These are phyloP conservation scores for Holtermanniella nyarrowii DNA, from an alignment of 768 basidiomycete species.

Conservation along the genomic window DNA sequence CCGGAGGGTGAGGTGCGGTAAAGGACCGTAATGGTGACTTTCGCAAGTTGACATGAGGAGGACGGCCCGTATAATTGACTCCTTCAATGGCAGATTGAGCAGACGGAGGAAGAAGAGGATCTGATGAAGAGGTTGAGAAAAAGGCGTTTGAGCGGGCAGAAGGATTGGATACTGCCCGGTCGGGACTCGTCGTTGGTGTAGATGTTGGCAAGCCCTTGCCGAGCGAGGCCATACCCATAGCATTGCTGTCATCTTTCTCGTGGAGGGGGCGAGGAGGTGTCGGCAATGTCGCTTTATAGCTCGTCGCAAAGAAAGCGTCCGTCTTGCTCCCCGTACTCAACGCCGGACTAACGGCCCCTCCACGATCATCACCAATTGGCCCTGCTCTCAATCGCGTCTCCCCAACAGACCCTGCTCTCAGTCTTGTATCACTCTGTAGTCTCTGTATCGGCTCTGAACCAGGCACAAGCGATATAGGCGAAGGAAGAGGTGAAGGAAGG, in stretches of 20 bases:
- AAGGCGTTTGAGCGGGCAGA: constrained; percentile 1
- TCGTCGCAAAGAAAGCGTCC: constrained; percentile 33
- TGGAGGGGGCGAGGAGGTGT: constrained; percentile 31
- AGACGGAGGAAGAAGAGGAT: not conserved
- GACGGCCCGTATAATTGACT: not conserved
- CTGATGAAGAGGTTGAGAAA: not conserved
- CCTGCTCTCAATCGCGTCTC: not conserved
- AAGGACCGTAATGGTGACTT: constrained; percentile 1
- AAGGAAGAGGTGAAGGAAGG: constrained; percentile 1
- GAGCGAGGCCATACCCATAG: not conserved
- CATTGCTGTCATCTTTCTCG: not conserved
- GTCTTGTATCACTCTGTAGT: not conserved
- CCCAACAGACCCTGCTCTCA: not conserved
- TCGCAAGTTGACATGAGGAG: not conserved
- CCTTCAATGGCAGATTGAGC: not conserved
- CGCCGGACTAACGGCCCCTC: constrained; percentile 19
- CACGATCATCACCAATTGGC: not conserved
- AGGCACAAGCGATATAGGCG: constrained; percentile 3
- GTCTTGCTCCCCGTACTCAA: constrained; percentile 28
- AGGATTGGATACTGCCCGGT: not conserved
- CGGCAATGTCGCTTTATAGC: constrained; percentile 18
- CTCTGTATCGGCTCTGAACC: not conserved
- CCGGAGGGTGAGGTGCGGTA: constrained; percentile 6
- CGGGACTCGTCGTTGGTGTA: not conserved
- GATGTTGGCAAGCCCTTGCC: constrained; percentile 15